These are phyloP conservation scores for Tilletiaria anomala DNA, from an alignment of 1,284 basidiomycete species.

Conservation along the genomic window DNA sequence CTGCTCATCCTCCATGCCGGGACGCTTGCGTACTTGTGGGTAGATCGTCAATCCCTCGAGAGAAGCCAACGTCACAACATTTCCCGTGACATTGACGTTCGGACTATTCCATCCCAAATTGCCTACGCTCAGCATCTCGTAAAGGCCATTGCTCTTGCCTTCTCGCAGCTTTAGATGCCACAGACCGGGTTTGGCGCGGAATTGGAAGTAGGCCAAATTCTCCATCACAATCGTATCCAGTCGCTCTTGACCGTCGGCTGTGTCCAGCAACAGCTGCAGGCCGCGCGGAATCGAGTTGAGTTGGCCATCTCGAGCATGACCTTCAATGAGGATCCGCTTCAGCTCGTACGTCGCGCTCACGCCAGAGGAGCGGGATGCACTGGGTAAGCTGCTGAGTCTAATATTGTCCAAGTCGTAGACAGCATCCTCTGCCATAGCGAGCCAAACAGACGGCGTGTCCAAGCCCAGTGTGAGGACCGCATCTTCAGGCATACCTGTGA, in stretches of 20 bases:
- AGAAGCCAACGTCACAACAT: constrained; percentile 48
- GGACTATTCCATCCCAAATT: constrained; percentile 64
- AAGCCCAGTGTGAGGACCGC: constrained; percentile 80
- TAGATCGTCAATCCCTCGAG: constrained; percentile 79
- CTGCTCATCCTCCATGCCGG: constrained; percentile 66
- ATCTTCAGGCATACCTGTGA: constrained; percentile 44
- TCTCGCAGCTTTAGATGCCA: constrained; percentile 68
- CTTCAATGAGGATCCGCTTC: constrained; percentile 81
- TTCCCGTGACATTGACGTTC: constrained; percentile 45
- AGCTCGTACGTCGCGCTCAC: constrained; percentile 74
- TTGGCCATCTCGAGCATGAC: constrained; percentile 65
- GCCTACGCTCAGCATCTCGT: constrained; percentile 58
- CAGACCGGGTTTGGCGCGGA: constrained; percentile 78
- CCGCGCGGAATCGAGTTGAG: constrained; percentile 59
- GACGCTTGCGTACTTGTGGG: constrained; percentile 56
- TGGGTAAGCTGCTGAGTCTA: constrained; percentile 56
- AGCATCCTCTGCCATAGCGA: constrained; percentile 74
- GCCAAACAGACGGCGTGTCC: constrained; percentile 78
- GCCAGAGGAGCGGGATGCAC: constrained; percentile 42
- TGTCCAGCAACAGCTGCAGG: constrained; percentile 42
- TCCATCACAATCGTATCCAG: constrained; percentile 56
- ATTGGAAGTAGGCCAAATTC: constrained; percentile 90
- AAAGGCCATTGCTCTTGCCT: constrained; percentile 68
- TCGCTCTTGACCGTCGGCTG: constrained; percentile 13
- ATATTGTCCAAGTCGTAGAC: constrained; percentile 93